Percentiles rank a stretch among this genome's conserved stretches.
phyloP scores from a whole-genome alignment of 2,329 filamentous ascomycete genomes.

The Phyllosticta paracitricarpa region DNA sequence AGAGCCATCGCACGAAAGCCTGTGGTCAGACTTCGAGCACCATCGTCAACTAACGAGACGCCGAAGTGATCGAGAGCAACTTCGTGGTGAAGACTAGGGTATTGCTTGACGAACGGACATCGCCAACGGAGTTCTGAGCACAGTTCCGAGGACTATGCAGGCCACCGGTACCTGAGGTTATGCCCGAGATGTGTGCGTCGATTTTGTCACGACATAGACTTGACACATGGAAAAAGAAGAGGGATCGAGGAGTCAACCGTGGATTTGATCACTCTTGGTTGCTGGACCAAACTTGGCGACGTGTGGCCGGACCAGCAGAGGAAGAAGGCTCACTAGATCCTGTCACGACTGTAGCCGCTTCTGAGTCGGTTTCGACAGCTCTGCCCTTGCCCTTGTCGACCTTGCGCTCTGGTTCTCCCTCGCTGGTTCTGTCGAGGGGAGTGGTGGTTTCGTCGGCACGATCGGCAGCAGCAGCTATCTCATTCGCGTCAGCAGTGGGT shows the following conservation, averaged over 20 bases:
- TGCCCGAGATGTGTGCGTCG: too few relatives aligned
- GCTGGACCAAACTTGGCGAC: background rate
- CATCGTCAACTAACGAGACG: too few relatives aligned
- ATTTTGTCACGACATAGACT: too few relatives aligned
- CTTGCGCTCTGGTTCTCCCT: background rate
- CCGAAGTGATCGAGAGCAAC: too few relatives aligned
- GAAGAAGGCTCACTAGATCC: background rate
- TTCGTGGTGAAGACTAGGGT: too few relatives aligned
- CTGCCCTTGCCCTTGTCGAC: slow-evolving; percentile 8
- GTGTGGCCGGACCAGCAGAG: background rate
- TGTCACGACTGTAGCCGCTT: background rate
- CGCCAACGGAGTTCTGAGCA: too few relatives aligned
- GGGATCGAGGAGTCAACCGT: background rate
- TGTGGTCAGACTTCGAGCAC: too few relatives aligned
- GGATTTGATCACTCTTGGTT: background rate
- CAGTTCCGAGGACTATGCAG: too few relatives aligned
- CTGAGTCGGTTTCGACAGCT: background rate
- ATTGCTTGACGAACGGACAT: too few relatives aligned
- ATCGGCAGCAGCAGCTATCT: background rate
- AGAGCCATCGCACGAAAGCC: too few relatives aligned
- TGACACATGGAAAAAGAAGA: too few relatives aligned
- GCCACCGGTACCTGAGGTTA: too few relatives aligned
- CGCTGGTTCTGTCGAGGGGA: background rate
- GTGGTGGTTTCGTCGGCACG: background rate
- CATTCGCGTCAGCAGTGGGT: background rate